phyloP scores from a whole-genome alignment of 1,284 basidiomycete species.

The Cryptococcus neoformans region DNA sequence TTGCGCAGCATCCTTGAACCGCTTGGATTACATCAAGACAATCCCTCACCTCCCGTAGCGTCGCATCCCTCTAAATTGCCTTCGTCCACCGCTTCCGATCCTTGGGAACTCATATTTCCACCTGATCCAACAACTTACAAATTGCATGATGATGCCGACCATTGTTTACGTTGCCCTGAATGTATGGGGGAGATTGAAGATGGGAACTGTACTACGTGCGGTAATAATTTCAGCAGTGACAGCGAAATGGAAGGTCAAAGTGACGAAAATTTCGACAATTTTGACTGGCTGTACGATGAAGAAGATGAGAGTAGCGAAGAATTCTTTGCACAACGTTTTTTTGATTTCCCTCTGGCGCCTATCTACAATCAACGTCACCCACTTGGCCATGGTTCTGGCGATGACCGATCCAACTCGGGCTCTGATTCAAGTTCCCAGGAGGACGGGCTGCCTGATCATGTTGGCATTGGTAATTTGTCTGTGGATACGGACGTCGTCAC shows the following conservation, averaged over 20 bases:
- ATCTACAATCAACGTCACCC: too few relatives aligned
- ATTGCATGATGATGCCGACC: conserved; percentile 27
- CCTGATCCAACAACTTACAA: conserved; percentile 22
- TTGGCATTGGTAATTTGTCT: too few relatives aligned
- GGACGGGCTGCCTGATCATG: too few relatives aligned
- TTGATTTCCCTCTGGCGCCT: too few relatives aligned
- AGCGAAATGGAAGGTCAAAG: conserved; percentile 8
- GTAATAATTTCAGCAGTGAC: conserved; percentile 23
- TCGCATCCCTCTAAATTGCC: neutral
- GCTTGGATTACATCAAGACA: conserved; percentile 24
- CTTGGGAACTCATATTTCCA: conserved; percentile 35
- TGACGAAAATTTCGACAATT: conserved; percentile 4
- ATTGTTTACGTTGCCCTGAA: conserved; percentile 31
- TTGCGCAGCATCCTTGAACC: conserved; percentile 35
- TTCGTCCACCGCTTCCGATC: conserved; percentile 14
- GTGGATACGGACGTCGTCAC: neutral
- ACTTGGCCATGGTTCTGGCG: too few relatives aligned
- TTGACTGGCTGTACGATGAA: neutral
- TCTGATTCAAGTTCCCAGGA: too few relatives aligned
- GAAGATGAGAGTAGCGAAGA: too few relatives aligned
- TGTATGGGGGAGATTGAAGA: conserved; percentile 38
- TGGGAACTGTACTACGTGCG: conserved; percentile 31
- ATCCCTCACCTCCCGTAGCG: conserved; percentile 1
- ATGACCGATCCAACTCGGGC: too few relatives aligned
- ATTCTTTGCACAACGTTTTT: too few relatives aligned